These are phyloP conservation scores for Corylus avellana DNA, from an alignment of 306 rosid species.

Conservation along the genomic window DNA sequence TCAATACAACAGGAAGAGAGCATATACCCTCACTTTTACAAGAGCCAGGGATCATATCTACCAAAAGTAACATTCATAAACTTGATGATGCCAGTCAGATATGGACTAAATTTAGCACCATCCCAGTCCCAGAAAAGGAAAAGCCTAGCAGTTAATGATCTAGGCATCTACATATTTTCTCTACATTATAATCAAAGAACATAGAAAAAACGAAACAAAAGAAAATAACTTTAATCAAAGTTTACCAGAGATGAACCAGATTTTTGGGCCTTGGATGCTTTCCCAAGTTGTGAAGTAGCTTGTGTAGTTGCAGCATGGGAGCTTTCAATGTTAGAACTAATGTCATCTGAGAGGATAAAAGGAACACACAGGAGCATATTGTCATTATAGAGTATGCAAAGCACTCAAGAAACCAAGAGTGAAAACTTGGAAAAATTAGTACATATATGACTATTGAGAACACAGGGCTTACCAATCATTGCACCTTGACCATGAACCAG, in stretches of 20 bases:
- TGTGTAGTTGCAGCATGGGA: constrained; percentile 75
- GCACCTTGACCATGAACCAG: constrained; percentile 94
- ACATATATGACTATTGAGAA: background rate
- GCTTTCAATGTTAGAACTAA: constrained; percentile 75
- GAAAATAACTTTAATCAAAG: background rate
- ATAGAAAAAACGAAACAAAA: background rate
- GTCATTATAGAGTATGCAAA: background rate
- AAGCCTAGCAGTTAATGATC: background rate
- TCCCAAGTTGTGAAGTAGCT: constrained; percentile 69
- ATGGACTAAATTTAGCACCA: background rate
- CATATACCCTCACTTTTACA: background rate
- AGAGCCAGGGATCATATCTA: background rate
- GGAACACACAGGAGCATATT: background rate
- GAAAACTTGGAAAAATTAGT: background rate
- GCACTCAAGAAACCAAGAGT: background rate
- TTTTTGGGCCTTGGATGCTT: constrained; percentile 83
- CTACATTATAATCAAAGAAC: background rate
- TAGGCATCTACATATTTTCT: background rate
- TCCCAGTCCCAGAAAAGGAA: background rate
- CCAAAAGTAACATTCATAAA: background rate
- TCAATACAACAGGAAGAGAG: background rate
- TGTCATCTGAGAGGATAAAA: constrained; percentile 58
- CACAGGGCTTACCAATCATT: constrained; percentile 64
- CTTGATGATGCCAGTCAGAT: background rate
- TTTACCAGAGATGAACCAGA: constrained; percentile 92